These are phyloP conservation scores for Fusarium secorum DNA, from an alignment of 2,329 filamentous ascomycete species.

Conservation along the genomic window DNA sequence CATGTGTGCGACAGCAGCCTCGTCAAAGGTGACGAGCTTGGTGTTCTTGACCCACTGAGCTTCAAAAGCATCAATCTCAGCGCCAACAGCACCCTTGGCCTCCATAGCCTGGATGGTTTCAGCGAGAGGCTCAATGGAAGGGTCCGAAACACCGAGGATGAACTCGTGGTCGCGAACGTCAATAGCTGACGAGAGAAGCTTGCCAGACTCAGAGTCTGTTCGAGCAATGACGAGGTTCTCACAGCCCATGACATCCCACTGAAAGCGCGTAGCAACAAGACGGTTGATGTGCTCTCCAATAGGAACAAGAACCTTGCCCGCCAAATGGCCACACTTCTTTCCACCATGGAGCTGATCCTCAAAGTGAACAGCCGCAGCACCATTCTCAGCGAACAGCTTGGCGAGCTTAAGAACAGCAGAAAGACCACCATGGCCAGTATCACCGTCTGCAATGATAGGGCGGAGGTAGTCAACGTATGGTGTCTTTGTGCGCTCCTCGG, in stretches of 20 bases:
- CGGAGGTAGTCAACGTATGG: slow-evolving; percentile 92
- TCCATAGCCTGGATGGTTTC: slow-evolving; percentile 94
- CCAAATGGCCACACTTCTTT: slow-evolving; percentile 97
- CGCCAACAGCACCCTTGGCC: slow-evolving; percentile 74
- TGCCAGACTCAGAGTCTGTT: slow-evolving; percentile 94
- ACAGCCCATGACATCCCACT: slow-evolving; percentile 97
- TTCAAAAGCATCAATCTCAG: slow-evolving; percentile 87
- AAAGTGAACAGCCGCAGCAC: slow-evolving; percentile 94
- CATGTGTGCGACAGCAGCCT: slow-evolving; percentile 83
- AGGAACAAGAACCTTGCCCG: slow-evolving; percentile 94
- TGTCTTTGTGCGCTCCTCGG: slow-evolving; percentile 75
- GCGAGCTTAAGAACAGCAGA: slow-evolving; percentile 94
- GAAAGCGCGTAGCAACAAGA: slow-evolving; percentile 88
- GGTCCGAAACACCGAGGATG: slow-evolving; percentile 84
- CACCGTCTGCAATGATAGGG: slow-evolving; percentile 94
- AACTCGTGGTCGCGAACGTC: slow-evolving; percentile 97
- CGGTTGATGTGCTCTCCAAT: slow-evolving; percentile 96
- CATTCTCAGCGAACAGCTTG: slow-evolving; percentile 97
- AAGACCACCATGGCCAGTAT: slow-evolving; percentile 93
- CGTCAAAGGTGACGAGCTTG: slow-evolving; percentile 88
- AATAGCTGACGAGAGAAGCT: slow-evolving; percentile 86
- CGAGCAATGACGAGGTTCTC: slow-evolving; percentile 95
- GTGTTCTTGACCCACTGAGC: slow-evolving; percentile 87
- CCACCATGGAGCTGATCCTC: slow-evolving; percentile 98
- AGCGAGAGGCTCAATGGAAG: slow-evolving; percentile 78